These are phyloP conservation scores for Paxillus ammoniavirescens DNA, from an alignment of 768 basidiomycete species.

Conservation along the genomic window DNA sequence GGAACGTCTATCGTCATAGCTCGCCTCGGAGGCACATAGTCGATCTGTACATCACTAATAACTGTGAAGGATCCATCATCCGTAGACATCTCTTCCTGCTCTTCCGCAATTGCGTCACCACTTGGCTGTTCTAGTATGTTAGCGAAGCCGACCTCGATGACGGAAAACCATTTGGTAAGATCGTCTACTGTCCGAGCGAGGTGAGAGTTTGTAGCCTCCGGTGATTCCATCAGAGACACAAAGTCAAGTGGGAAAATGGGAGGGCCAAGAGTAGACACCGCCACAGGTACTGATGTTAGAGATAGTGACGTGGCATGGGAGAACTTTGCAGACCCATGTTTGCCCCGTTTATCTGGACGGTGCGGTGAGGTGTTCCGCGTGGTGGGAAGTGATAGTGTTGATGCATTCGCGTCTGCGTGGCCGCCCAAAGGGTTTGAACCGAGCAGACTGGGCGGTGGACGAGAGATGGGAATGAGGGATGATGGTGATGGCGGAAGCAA, in stretches of 20 bases:
- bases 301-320: constrained; percentile 33
- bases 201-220: constrained; percentile 63
- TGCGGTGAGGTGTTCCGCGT: constrained; percentile 33
- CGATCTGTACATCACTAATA: constrained; percentile 7
- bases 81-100: constrained; percentile 46
- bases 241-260: constrained; percentile 40
- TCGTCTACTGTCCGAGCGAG: constrained; percentile 73
- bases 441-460: constrained; percentile 39
- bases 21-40: background rate
- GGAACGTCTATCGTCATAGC: too few species aligned
- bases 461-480: constrained; percentile 36
- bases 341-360: constrained; percentile 20
- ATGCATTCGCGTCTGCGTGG: constrained; percentile 35
- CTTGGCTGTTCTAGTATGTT: constrained; percentile 57
- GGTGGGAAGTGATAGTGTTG: constrained; percentile 40
- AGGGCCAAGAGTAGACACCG: constrained; percentile 12
- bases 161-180: constrained; percentile 71
- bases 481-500: constrained; percentile 75
- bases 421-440: constrained; percentile 25
- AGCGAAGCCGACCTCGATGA: constrained; percentile 70
- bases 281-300: constrained; percentile 33
- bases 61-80: constrained; percentile 18
- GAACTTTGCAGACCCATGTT: constrained; percentile 21
- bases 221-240: constrained; percentile 46
- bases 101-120: constrained; percentile 61